A percentile compares a stretch with the other conserved stretches of the same genome.
These are phyloP conservation scores for Citeromyces siamensis DNA, from an alignment of 1,139 yeast species.

Conservation along the genomic window DNA sequence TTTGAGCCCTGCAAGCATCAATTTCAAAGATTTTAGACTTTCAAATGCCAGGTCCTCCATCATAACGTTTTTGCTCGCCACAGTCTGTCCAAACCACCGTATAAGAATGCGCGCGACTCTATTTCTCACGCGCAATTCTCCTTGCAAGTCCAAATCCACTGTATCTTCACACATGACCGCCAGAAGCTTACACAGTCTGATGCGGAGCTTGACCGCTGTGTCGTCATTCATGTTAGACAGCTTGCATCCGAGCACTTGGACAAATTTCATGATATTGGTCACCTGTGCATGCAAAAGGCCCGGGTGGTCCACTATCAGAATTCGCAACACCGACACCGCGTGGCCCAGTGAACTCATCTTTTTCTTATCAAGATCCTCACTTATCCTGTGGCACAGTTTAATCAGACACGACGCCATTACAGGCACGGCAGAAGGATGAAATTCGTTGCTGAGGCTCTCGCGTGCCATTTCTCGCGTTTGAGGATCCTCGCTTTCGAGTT, in stretches of 20 bases:
- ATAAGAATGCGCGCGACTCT: constrained; percentile 43
- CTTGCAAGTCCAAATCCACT: constrained; percentile 28
- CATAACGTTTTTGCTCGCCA: constrained; percentile 11
- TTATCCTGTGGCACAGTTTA: not conserved
- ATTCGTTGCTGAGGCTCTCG: constrained; percentile 19
- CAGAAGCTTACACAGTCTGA: constrained; percentile 35
- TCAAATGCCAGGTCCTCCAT: constrained; percentile 48
- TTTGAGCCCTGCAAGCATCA: constrained; percentile 39
- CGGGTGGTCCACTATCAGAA: not conserved
- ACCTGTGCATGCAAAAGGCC: not conserved
- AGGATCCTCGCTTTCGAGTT: constrained; percentile 13
- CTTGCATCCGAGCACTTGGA: not conserved
- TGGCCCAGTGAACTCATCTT: not conserved
- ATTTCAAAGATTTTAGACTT: constrained; percentile 44
- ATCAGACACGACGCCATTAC: constrained; percentile 10
- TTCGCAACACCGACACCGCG: not conserved
- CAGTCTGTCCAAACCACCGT: constrained; percentile 43
- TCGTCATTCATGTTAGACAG: not conserved
- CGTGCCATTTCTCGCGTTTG: constrained; percentile 16
- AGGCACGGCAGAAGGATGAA: constrained; percentile 19
- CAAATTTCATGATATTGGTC: not conserved
- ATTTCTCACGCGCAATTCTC: constrained; percentile 50
- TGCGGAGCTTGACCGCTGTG: constrained; percentile 6
- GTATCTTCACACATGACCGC: constrained; percentile 26
- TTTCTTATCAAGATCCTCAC: not conserved